Conservation (phyloP, 108 stramenopile genomes). For the Cylindrotheca closterium region DNA sequence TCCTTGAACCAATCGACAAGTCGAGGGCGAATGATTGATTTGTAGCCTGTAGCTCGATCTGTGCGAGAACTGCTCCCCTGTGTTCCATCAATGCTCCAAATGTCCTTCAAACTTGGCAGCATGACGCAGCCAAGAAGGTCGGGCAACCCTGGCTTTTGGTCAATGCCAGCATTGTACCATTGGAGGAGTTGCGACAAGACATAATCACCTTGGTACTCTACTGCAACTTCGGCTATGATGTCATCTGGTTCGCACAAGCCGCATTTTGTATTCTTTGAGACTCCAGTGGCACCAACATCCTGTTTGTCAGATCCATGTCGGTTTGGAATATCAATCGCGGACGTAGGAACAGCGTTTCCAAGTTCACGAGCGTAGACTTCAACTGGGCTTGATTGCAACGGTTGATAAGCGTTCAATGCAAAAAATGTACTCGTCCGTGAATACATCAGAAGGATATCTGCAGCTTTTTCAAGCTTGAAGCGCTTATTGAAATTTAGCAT, state of each 20-base stretch:
- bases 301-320: neutral
- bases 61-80: constrained; percentile 26
- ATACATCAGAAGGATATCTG: constrained; percentile 84
- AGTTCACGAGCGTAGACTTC: constrained; percentile 89
- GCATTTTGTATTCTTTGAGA: constrained; percentile 9
- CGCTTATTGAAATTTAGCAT: constrained; percentile 48
- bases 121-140: constrained; percentile 68
- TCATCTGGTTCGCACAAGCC: constrained; percentile 73
- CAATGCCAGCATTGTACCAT: constrained; percentile 90
- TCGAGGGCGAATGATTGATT: constrained; percentile 54
- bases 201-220: constrained; percentile 81
- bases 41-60: constrained; percentile 24
- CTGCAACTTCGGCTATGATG: constrained; percentile 68
- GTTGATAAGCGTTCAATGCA: constrained; percentile 58
- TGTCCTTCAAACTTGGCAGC: constrained; percentile 66
- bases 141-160: constrained; percentile 71
- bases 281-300: neutral
- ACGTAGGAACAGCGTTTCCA: constrained; percentile 74
- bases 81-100: constrained; percentile 35
- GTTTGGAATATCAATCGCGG: constrained; percentile 27
- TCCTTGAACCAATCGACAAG: constrained; percentile 78
- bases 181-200: constrained; percentile 81
- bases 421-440: constrained; percentile 81
- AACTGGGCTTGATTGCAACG: constrained; percentile 75
- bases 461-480: constrained; percentile 77